Evolutionary conservation across 2,329 filamentous ascomycete genomes (phyloP).

Genomic region (Fusarium equiseti): DNA sequence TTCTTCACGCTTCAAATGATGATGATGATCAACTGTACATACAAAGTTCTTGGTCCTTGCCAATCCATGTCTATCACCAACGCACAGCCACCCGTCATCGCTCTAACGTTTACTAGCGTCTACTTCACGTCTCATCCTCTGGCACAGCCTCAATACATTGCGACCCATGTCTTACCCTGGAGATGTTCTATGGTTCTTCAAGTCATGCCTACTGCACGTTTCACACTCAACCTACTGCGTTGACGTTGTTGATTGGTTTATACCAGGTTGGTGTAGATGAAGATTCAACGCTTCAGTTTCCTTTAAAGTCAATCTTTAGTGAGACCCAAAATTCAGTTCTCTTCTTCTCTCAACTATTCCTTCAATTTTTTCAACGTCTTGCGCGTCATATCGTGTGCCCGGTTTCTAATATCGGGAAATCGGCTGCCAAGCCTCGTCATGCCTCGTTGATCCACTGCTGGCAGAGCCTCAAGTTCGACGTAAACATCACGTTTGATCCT

Average conservation of each 20-base stretch:
- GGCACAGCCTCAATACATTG: conserved; percentile 33
- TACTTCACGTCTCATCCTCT: conserved; percentile 22
- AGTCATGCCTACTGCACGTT: conserved; percentile 19
- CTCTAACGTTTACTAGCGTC: conserved; percentile 7
- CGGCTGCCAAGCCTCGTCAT: conserved; percentile 14
- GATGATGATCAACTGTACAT: conserved; percentile 2
- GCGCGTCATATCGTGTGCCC: conserved; percentile 4
- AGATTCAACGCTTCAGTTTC: not conserved
- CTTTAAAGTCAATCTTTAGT: not conserved
- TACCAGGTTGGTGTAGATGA: not conserved
- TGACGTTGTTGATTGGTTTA: not conserved
- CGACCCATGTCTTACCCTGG: conserved; percentile 30
- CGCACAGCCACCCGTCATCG: conserved; percentile 32
- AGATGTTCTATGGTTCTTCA: conserved; percentile 1
- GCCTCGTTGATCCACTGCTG: not conserved
- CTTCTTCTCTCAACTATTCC: not conserved
- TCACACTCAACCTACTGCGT: conserved; percentile 8
- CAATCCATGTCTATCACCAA: conserved; percentile 23
- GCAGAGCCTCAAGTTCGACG: conserved; percentile 24
- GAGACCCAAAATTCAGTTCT: not conserved
- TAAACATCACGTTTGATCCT: not conserved
- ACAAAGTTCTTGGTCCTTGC: not conserved
- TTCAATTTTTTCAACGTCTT: not conserved
- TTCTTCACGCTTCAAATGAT: not conserved
- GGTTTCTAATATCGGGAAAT: not conserved